Evolutionary conservation across 2,329 filamentous ascomycete species (phyloP).

Genomic region (Zymoseptoria pseudotritici): DNA sequence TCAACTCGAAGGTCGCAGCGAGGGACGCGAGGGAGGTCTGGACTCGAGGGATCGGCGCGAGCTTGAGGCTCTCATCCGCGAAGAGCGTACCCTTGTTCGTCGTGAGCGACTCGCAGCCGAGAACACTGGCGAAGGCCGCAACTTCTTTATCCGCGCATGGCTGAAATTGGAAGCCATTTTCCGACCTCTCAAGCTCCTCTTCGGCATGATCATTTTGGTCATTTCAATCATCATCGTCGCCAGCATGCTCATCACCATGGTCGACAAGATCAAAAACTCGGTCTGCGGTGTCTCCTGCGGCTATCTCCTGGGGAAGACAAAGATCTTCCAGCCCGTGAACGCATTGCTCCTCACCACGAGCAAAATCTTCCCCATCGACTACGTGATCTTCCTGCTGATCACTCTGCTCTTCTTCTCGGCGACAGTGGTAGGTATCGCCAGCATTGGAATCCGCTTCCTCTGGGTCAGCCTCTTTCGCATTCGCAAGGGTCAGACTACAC

Average conservation of each 20-base stretch:
- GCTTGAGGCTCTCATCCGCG: slow-evolving; percentile 75
- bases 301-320: slow-evolving; percentile 80
- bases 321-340: slow-evolving; percentile 93
- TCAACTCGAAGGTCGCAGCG: slow-evolving; percentile 79
- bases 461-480: slow-evolving; percentile 94
- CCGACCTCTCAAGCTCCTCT: slow-evolving; percentile 79
- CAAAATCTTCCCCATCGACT: slow-evolving; percentile 83
- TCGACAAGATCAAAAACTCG: slow-evolving; percentile 95
- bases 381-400: slow-evolving; percentile 77
- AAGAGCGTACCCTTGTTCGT: slow-evolving; percentile 86
- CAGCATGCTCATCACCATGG: slow-evolving; percentile 89
- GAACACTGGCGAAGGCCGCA: slow-evolving; percentile 67
- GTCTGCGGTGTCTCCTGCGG: slow-evolving; percentile 85
- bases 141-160: slow-evolving; percentile 67
- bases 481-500: slow-evolving; percentile 77
- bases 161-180: slow-evolving; percentile 74
- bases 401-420: slow-evolving; percentile 82
- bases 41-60: slow-evolving; percentile 82
- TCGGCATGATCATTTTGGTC: slow-evolving; percentile 69
- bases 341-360: slow-evolving; percentile 77
- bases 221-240: slow-evolving; percentile 71
- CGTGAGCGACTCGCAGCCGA: slow-evolving; percentile 82
- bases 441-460: slow-evolving; percentile 87
- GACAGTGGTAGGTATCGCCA: slow-evolving; percentile 77
- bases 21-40: slow-evolving; percentile 65